phyloP scores from a whole-genome alignment of 345 rosid species.

The Passiflora organensis region DNA sequence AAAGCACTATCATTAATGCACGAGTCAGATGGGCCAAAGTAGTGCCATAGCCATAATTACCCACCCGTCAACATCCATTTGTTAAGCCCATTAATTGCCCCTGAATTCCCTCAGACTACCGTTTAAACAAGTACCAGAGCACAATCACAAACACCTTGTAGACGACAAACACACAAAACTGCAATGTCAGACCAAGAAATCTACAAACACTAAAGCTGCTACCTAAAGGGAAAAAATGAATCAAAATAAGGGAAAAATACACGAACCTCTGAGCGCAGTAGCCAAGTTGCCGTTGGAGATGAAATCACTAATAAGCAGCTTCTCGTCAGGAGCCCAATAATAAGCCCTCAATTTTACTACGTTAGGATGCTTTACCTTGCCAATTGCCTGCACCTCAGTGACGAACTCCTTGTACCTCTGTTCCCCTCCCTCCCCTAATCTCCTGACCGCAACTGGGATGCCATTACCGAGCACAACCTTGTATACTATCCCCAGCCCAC shows the following conservation, averaged over 20 bases:
- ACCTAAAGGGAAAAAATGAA: neutral
- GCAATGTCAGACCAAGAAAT: too few species aligned
- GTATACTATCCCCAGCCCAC: constrained; percentile 93
- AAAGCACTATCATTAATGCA: constrained; percentile 13
- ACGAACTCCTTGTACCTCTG: constrained; percentile 88
- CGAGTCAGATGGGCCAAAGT: constrained; percentile 8
- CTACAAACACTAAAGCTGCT: too few species aligned
- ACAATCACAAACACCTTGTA: too few species aligned
- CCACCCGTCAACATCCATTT: constrained; percentile 12
- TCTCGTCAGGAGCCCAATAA: constrained; percentile 98
- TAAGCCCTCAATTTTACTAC: constrained; percentile 87
- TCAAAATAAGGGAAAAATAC: neutral
- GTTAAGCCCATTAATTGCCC: constrained; percentile 7
- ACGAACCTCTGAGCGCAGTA: constrained; percentile 71
- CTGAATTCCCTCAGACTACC: neutral
- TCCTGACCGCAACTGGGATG: constrained; percentile 83
- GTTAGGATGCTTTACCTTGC: constrained; percentile 91
- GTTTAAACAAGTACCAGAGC: too few species aligned
- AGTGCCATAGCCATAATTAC: constrained; percentile 16
- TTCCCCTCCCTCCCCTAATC: constrained; percentile 95
- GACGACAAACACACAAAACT: too few species aligned
- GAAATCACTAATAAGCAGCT: constrained; percentile 85
- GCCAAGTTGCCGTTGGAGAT: constrained; percentile 88
- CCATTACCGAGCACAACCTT: constrained; percentile 97
- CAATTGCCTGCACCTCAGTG: constrained; percentile 83